Evolutionary conservation across 148 eudicot species (phyloP).

Genomic region (Pouteria glomerata): DNA sequence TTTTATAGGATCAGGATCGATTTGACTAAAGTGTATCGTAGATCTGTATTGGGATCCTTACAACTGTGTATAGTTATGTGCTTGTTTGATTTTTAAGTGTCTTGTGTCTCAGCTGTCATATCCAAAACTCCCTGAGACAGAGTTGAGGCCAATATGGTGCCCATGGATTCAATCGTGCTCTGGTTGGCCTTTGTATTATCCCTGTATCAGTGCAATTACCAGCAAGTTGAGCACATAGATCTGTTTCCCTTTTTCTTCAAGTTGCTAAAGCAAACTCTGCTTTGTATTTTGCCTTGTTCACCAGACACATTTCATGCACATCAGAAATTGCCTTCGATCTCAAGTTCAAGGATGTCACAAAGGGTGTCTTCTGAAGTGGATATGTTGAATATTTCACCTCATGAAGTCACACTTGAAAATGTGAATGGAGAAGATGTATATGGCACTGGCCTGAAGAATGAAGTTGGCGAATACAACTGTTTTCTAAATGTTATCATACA

Average conservation of each 20-base stretch:
- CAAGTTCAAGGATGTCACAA: conserved; percentile 31
- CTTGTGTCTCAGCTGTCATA: no score
- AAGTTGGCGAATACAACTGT: conserved; percentile 97
- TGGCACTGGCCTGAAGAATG: conserved; percentile 85
- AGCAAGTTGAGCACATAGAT: neutral
- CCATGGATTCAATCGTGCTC: neutral
- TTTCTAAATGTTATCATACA: conserved; percentile 94
- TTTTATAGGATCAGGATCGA: no score
- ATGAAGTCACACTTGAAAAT: conserved; percentile 26
- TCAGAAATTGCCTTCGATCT: conserved; percentile 37
- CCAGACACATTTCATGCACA: conserved; percentile 60
- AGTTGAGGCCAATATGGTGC: neutral
- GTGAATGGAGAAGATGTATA: conserved; percentile 35
- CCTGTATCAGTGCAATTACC: neutral
- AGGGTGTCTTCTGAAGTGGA: conserved; percentile 26
- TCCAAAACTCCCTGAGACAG: neutral
- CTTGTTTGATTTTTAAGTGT: no score
- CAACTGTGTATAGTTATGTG: no score
- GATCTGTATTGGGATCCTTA: no score
- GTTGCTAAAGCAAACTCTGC: conserved; percentile 6
- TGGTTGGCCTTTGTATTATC: no score
- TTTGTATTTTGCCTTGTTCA: neutral
- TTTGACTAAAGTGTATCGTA: no score
- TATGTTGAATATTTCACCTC: conserved; percentile 20
- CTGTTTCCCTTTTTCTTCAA: conserved; percentile 1